A percentile compares a stretch with the other conserved stretches of the same genome.
Conservation (phyloP, 208 protist species). For the Lotmaria passim region DNA sequence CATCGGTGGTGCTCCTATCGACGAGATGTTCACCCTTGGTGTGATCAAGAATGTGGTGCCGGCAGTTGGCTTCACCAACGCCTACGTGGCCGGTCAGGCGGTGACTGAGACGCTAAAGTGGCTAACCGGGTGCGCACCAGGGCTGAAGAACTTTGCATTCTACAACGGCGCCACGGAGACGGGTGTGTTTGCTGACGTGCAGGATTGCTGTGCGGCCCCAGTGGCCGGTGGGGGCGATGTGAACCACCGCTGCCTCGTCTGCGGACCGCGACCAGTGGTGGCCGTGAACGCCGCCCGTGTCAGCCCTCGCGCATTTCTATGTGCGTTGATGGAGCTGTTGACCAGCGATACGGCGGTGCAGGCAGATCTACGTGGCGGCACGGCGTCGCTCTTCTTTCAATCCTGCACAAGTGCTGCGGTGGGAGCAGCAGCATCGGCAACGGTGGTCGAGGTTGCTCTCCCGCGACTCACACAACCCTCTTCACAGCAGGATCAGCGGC, state of each 20-base stretch:
- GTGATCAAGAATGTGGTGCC: conserved; percentile 99
- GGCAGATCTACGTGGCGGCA: conserved; percentile 10
- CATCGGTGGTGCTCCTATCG: conserved; percentile 92
- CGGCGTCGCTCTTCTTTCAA: conserved; percentile 19
- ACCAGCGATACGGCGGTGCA: not conserved
- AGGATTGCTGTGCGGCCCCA: conserved; percentile 23
- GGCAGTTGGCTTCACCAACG: conserved; percentile 98
- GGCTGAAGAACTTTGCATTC: conserved; percentile 94
- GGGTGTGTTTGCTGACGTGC: conserved; percentile 36
- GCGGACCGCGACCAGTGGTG: conserved; percentile 57
- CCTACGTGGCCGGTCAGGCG: conserved; percentile 94
- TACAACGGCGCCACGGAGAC: conserved; percentile 84
- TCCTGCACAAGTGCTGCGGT: too few species aligned
- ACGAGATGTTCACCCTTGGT: conserved; percentile 89
- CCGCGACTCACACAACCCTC: not conserved
- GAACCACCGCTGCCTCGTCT: conserved; percentile 56
- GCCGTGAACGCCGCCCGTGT: conserved; percentile 27
- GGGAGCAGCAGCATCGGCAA: not conserved
- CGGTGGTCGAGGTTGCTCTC: conserved; percentile 16
- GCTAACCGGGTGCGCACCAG: conserved; percentile 67
- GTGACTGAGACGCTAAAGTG: conserved; percentile 95
- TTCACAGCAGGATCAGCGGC: not conserved
- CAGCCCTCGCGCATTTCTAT: conserved; percentile 17
- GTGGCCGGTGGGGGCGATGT: conserved; percentile 22
- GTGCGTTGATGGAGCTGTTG: conserved; percentile 27